Evolutionary conservation across 148 eudicot genomes (phyloP).

Genomic region (Agrostemma githago): DNA sequence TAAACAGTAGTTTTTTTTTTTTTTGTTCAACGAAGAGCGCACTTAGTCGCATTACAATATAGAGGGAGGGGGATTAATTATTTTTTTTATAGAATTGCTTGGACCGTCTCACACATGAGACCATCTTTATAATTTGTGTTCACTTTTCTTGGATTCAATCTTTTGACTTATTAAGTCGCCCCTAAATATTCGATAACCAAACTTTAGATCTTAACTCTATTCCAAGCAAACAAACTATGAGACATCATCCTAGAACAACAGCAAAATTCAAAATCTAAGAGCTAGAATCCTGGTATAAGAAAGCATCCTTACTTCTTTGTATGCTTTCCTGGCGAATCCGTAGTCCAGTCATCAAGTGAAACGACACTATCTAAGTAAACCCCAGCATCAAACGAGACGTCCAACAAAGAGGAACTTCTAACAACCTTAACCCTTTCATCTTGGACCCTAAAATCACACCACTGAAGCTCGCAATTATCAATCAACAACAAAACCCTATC

Average conservation of each 20-base stretch:
- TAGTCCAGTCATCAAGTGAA: conserved; percentile 12
- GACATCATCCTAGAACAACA: not conserved
- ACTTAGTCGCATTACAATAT: not conserved
- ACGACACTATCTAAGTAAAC: conserved; percentile 17
- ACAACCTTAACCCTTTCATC: conserved; percentile 6
- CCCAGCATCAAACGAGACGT: conserved; percentile 7
- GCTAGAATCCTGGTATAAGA: not conserved
- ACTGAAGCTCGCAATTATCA: conserved; percentile 12
- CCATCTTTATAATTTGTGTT: no score
- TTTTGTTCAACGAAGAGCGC: no score
- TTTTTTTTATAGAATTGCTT: no score
- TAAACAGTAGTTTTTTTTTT: no score
- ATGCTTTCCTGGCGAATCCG: not conserved
- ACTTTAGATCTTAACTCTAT: no score
- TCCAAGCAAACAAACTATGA: not conserved
- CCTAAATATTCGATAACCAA: no score
- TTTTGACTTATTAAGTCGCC: not conserved
- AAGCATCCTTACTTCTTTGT: conserved; percentile 1
- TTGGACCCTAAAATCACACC: conserved; percentile 4
- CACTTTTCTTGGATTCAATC: no score
- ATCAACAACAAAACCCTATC: conserved; percentile 13
- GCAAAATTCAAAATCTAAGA: not conserved
- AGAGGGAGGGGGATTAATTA: no score
- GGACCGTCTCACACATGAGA: not conserved
- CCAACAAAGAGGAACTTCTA: conserved; percentile 1